Evolutionary conservation across 176 grass and related monocot species (phyloP), one percentile per base, ranked within the genome.

Genomic region (Raddia distichophylla): DNA sequence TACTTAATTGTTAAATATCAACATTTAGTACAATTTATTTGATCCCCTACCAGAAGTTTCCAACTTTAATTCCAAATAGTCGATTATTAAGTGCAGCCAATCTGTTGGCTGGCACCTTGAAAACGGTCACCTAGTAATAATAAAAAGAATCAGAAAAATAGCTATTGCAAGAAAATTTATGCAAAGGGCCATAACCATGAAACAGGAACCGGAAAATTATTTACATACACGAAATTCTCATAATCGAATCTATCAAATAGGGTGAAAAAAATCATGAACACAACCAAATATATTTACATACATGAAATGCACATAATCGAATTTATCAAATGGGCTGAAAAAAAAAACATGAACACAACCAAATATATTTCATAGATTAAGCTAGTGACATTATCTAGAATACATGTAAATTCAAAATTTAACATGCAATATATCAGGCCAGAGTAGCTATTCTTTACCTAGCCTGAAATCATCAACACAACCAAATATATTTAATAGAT

Each of bases 31-130:
- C 37, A 89, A 60, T 81, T 9, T 17, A 68, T 59, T 56, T 82
- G 34, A 73, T 62, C 73, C 85, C 83, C 55, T 86, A 99, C 96
- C 86, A 90, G 81, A 95, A 95, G 77, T 95, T 89, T 70, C 96
- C 96, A 69, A 99, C 93, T 87, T 90, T 99, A 74, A 95, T 89
- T 49, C 96, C 96, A 93, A 82, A 93, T 10, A 99, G 86, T 43
- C 93, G 89, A 74, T 73, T 90, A 74, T 99, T 99, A 66, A 99
- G 90, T 73, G 82, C 86, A 86, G 93, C 87, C 37, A 99, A 87
- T 80, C 75, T 95, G 55, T 77, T 93, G 5, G 93, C 90, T 73
- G 83, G 91, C 42, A 91, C 87, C 90, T 99, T 99, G 84, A 99
- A 95, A 81, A 99, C 77, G 13, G 93, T 99, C 17, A 95, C 91